Evolutionary conservation across 345 rosid species (phyloP).

Genomic region (Litchi chinensis): DNA sequence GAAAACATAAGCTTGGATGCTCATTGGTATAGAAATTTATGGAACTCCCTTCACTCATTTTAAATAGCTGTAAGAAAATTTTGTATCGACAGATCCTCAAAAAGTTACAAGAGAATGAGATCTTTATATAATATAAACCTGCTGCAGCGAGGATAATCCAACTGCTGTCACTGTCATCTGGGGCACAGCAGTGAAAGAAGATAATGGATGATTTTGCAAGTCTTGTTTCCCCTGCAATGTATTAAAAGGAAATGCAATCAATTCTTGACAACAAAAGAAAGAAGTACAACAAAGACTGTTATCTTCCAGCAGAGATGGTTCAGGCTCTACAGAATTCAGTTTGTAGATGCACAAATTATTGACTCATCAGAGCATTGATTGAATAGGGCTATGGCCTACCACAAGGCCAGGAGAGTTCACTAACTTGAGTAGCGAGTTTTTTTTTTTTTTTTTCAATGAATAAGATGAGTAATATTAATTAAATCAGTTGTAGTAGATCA

Average conservation of each 20-base stretch:
- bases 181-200: slow-evolving; percentile 24
- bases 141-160: slow-evolving; percentile 26
- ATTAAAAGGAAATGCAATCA: background rate
- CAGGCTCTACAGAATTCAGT: background rate
- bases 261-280: background rate
- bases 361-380: background rate
- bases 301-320: background rate
- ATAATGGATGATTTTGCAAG: slow-evolving; percentile 22
- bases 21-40: background rate
- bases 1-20: background rate
- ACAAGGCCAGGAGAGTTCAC: background rate
- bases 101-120: background rate
- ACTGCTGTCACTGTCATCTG: slow-evolving; percentile 13
- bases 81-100: background rate
- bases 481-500: background rate
- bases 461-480: background rate
- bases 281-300: background rate
- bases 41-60: slow-evolving; percentile 13
- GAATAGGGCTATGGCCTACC: background rate
- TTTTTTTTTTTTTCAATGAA: too few relatives aligned
- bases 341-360: background rate
- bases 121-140: slow-evolving; percentile 25
- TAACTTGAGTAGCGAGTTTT: slow-evolving; percentile 10
- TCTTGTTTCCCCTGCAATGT: slow-evolving; percentile 40
- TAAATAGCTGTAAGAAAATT: background rate